Base-by-base conservation (phyloP, 73 alveolate genomes). In the Uronychia setigera region DNA sequence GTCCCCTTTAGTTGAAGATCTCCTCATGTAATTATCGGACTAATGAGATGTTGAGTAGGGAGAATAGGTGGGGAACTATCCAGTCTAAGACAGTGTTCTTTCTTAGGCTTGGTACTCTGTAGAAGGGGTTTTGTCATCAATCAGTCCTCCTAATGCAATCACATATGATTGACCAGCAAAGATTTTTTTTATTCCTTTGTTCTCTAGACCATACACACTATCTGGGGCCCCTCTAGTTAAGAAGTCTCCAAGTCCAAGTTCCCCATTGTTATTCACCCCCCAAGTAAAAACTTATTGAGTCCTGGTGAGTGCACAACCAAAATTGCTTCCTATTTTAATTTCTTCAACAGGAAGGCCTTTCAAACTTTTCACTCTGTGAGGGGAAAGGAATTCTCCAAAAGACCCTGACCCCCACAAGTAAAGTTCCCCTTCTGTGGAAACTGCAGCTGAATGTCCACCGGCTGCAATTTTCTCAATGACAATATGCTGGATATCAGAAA, bases 361-460 rank as follows among this genome's bases (percentile, higher is more conserved):
- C 26, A 77, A 32, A 5, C 86, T 84, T 32, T 78, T 77, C 28
- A 84, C 86, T 77, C 86, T 33, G 29, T 84, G 94, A 0, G 87
- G 85, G 29, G 81, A 85, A 26, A 88, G 57, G 34, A 82, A 84
- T 83, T 88, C 82, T 5, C 90, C 91, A 58, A 82, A 89, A 26
- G 90, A 77, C 26, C 87, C 87, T 5, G 87, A n/a, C 26, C 94
- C 94, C 91, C 94, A 88, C 32, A 88, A 31, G 32, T 83, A 88
- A 5, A 82, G 80, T 33, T 88, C 89, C 26, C 89, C 89, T 26
- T 91, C 89, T 32, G 76, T 83, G 67, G 87, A 76, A 9, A 88
- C 33, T 5, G 90, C 80, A 5, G 94, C 96, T 27, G 92, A 60
- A 31, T 88, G 93, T 27, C 88, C 33, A 5, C 96, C 96, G 35